phyloP scores from a whole-genome alignment of 2,329 filamentous ascomycete species.

The Fusarium setosum region DNA sequence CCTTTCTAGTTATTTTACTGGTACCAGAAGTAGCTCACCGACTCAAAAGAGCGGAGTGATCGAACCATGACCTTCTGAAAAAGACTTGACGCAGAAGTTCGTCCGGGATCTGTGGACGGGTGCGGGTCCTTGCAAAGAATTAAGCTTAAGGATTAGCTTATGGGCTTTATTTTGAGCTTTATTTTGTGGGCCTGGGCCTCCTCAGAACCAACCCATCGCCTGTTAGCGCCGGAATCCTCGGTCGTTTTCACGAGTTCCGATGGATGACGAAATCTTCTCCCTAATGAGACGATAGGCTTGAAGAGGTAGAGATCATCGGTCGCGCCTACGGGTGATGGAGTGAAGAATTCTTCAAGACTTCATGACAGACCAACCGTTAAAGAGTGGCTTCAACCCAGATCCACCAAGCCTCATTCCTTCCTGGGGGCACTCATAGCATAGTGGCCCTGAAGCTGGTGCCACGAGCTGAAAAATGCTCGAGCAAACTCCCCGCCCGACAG shows the following conservation, averaged over 20 bases:
- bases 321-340: neutral
- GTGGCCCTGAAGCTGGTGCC: too few relatives aligned
- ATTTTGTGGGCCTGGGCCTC: conserved; percentile 21
- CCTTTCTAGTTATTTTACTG: too few relatives aligned
- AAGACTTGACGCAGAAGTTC: neutral
- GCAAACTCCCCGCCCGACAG: conserved; percentile 17
- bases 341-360: neutral
- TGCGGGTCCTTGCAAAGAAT: neutral
- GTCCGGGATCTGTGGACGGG: neutral
- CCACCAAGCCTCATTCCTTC: neutral
- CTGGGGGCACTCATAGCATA: too few relatives aligned
- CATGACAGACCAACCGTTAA: neutral
- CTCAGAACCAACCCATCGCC: neutral
- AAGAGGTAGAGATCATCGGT: conserved; percentile 6
- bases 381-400: too few relatives aligned
- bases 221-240: conserved; percentile 20
- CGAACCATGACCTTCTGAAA: neutral
- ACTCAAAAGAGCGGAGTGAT: neutral
- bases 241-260: conserved; percentile 26
- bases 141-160: conserved; percentile 35
- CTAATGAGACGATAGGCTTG: conserved; percentile 23
- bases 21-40: too few relatives aligned
- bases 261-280: conserved; percentile 24
- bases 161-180: conserved; percentile 14
- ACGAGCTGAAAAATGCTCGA: neutral